Conservation (phyloP, 768 basidiomycete species). For the Leccinum olivaceopallidum region DNA sequence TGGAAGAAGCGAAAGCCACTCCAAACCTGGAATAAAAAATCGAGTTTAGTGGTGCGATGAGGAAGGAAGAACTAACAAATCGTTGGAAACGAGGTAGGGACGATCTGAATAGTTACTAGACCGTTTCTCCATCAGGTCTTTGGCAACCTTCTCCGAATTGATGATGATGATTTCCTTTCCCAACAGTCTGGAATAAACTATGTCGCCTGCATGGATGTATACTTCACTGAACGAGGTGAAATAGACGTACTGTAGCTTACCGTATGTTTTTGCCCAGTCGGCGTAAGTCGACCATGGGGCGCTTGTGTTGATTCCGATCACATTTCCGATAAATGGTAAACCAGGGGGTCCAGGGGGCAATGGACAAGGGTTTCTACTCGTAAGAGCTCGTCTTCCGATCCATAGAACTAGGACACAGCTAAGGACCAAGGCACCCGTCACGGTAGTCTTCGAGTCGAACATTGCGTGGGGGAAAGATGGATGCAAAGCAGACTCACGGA, state of each 20-base stretch:
- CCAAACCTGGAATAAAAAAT: neutral
- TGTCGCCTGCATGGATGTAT: neutral
- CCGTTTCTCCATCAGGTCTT: neutral
- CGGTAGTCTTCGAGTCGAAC: neutral
- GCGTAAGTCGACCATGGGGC: neutral
- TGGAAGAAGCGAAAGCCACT: neutral
- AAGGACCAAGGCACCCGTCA: neutral
- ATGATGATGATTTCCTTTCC: neutral
- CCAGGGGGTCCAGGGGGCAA: neutral
- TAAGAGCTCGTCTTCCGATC: neutral
- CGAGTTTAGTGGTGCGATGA: neutral
- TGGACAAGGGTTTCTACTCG: neutral
- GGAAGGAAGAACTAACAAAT: neutral
- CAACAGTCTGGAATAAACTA: neutral
- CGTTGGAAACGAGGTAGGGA: neutral
- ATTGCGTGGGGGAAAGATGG: neutral
- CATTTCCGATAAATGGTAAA: neutral
- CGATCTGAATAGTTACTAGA: neutral
- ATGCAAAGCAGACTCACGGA: neutral
- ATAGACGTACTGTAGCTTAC: neutral
- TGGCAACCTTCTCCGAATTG: neutral
- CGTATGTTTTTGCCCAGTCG: neutral
- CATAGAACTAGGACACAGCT: neutral
- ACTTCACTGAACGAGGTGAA: neutral
- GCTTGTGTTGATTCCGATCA: neutral